These are phyloP conservation scores for Diplodia intermedia DNA, from an alignment of 2,329 filamentous ascomycete genomes.

Conservation along the genomic window DNA sequence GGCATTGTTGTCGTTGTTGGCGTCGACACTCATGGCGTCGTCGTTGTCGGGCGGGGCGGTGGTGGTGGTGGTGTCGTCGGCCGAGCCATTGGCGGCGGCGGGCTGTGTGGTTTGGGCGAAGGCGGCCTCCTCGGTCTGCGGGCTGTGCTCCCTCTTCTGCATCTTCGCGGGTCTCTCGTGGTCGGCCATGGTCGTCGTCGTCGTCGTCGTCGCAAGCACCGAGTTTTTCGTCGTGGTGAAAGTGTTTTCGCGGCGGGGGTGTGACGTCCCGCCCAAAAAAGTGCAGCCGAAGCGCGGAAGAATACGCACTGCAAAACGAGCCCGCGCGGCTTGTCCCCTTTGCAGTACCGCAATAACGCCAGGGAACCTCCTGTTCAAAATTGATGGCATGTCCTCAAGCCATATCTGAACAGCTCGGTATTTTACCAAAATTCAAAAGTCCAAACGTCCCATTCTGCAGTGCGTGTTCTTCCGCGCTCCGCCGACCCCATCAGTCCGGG, in stretches of 20 bases:
- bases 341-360: too few species aligned
- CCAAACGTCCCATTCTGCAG: too few species aligned
- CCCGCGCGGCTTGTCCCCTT: too few species aligned
- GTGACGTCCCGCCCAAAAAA: conserved; percentile 16
- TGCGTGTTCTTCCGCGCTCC: too few species aligned
- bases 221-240: not conserved
- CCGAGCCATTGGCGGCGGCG: conserved; percentile 20
- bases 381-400: too few species aligned
- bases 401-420: too few species aligned
- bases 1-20: not conserved
- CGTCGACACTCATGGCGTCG: conserved; percentile 32
- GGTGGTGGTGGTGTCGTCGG: not conserved
- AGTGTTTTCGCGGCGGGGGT: not conserved
- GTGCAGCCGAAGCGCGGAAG: not conserved
- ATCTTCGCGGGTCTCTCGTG: conserved; percentile 31
- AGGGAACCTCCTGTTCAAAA: too few species aligned
- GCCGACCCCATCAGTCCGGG: too few species aligned
- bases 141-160: conserved; percentile 29
- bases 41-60: not conserved
- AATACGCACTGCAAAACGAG: too few species aligned
- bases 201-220: not conserved
- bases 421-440: too few species aligned
- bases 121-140: conserved; percentile 13
- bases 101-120: conserved; percentile 6
- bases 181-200: conserved; percentile 17